A percentile compares a stretch with the other conserved stretches of the same genome.
Conservation (phyloP, 495 filamentous ascomycete genomes). For the Trypethelium eluteriae region DNA sequence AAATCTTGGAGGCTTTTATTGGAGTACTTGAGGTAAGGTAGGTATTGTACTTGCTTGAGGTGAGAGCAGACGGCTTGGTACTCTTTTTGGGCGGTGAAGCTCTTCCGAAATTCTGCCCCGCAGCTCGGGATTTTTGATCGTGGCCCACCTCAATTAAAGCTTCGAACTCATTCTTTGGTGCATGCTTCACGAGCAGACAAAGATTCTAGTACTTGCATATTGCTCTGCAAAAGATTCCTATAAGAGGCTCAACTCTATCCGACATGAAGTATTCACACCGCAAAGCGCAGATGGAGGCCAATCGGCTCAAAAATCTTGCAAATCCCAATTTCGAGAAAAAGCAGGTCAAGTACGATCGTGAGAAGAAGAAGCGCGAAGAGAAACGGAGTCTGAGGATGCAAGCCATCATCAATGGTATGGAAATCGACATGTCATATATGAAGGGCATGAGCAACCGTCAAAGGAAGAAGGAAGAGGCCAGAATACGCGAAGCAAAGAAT, state of each 20-base stretch:
- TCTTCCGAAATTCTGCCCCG: constrained; percentile 9
- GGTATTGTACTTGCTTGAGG: too few species aligned
- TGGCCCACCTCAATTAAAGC: not conserved
- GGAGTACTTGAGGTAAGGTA: too few species aligned
- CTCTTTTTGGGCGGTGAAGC: not conserved
- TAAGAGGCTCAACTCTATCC: not conserved
- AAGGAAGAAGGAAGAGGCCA: not conserved
- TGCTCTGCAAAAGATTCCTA: too few species aligned
- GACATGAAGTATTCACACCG: constrained; percentile 7
- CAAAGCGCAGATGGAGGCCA: constrained; percentile 5
- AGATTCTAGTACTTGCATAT: too few species aligned
- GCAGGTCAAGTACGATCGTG: constrained; percentile 3
- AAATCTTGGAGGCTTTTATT: too few species aligned
- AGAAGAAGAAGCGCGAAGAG: constrained; percentile 9
- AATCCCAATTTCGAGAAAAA: constrained; percentile 10
- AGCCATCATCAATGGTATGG: constrained; percentile 9
- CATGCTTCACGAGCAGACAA: not conserved
- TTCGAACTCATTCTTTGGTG: not conserved
- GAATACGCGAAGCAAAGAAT: constrained; percentile 5
- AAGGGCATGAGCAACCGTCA: constrained; percentile 7
- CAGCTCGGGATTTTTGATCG: not conserved
- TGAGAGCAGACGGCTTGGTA: too few species aligned
- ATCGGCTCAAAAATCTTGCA: constrained; percentile 8
- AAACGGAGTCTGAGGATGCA: not conserved
- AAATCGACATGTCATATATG: constrained; percentile 9